Percentiles rank a stretch among this genome's conserved stretches.
phyloP scores from a whole-genome alignment of 352 stramenopile genomes.

The Nothophytophthora sp. region DNA sequence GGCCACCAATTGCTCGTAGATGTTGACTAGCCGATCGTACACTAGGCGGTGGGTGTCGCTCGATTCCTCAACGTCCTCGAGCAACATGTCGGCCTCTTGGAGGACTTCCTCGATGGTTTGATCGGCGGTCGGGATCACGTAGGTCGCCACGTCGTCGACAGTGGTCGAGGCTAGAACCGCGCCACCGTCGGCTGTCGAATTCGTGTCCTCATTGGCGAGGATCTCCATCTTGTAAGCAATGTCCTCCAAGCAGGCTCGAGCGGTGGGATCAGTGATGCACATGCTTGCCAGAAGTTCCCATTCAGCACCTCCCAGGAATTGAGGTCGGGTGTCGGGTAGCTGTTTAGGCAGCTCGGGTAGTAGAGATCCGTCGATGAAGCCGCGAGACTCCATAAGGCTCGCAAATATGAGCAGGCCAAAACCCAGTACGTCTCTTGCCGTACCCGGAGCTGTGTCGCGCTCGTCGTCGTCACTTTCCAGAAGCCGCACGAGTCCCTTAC shows the following conservation, averaged over 20 bases:
- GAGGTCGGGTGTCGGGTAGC: background rate
- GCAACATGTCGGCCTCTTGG: background rate
- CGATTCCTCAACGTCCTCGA: background rate
- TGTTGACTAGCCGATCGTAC: background rate
- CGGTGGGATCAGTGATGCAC: background rate
- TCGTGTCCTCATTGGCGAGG: background rate
- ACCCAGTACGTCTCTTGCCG: background rate
- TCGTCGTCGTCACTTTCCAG: background rate
- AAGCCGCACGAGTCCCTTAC: background rate
- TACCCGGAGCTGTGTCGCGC: background rate
- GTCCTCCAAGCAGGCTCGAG: background rate
- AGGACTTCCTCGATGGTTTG: background rate
- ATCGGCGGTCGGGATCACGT: background rate
- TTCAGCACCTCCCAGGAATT: background rate
- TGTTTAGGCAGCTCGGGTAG: background rate
- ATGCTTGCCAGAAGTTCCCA: background rate
- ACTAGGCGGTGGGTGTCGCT: background rate
- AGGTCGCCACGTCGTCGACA: background rate
- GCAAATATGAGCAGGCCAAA: background rate
- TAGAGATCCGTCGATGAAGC: background rate
- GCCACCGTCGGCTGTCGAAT: too few relatives aligned
- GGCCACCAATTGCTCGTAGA: constrained; percentile 1
- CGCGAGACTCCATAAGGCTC: background rate
- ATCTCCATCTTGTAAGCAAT: background rate
- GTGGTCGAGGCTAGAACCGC: background rate